A percentile compares a stretch with the other conserved stretches of the same genome.
Conservation (phyloP, 2,329 filamentous ascomycete genomes). For the Hymenotorrendiella dingleyae region DNA sequence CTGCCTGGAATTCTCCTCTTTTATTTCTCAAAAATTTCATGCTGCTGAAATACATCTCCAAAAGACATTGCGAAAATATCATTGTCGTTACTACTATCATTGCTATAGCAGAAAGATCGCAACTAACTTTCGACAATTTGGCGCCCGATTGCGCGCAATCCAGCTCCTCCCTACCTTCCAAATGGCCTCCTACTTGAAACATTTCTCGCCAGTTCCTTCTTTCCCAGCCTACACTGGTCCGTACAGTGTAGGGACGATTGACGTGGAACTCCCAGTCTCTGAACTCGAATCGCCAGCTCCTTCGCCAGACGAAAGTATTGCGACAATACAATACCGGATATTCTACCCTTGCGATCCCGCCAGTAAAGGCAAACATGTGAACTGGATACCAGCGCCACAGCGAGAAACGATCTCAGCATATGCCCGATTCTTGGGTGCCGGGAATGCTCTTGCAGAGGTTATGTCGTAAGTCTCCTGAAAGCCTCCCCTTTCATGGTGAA, state of each 20-base stretch:
- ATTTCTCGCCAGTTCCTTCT: constrained; percentile 60
- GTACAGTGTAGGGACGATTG: constrained; percentile 71
- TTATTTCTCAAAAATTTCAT: not conserved
- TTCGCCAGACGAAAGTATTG: constrained; percentile 49
- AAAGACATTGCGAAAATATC: not conserved
- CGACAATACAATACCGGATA: constrained; percentile 73
- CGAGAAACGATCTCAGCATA: constrained; percentile 69
- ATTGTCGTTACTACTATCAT: not conserved
- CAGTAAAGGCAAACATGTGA: constrained; percentile 46
- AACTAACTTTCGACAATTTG: not conserved
- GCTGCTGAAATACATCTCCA: not conserved
- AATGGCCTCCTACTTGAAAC: constrained; percentile 34
- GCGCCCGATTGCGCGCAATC: not conserved
- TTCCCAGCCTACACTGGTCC: constrained; percentile 74
- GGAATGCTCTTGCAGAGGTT: constrained; percentile 49
- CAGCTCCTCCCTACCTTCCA: not conserved
- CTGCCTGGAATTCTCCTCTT: not conserved
- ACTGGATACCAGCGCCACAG: constrained; percentile 76
- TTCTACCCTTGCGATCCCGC: constrained; percentile 67
- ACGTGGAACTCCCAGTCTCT: constrained; percentile 70
- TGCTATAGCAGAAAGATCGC: not conserved
- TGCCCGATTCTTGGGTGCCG: constrained; percentile 66
- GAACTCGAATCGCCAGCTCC: constrained; percentile 50
- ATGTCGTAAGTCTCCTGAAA: constrained; percentile 49
- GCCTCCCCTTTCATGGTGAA: too few species aligned